Percentiles rank a stretch among this genome's conserved stretches.
These are phyloP conservation scores for Trypanosoma platydactyli DNA, from an alignment of 208 protist species.

Conservation along the genomic window DNA sequence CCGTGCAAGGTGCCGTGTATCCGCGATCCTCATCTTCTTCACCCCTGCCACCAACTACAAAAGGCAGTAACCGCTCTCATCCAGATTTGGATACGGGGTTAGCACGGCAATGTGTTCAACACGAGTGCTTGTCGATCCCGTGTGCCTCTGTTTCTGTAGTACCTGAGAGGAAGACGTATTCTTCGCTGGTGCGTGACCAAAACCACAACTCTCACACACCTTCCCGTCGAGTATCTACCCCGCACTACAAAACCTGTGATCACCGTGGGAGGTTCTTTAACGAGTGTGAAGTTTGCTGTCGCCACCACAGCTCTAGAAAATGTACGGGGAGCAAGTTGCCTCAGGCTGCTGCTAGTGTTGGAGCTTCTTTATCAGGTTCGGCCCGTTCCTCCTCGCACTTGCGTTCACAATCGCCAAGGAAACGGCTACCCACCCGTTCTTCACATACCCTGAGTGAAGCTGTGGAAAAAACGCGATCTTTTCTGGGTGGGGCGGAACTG, in stretches of 20 bases:
- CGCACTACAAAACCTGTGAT: constrained; percentile 8
- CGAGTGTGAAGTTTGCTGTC: constrained; percentile 20
- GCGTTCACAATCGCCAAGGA: not conserved
- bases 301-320: constrained; percentile 4
- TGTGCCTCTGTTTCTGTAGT: constrained; percentile 9
- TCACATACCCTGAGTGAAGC: too few species aligned
- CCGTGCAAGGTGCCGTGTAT: constrained; percentile 1
- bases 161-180: constrained; percentile 3
- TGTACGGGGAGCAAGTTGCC: not conserved
- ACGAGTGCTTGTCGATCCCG: not conserved
- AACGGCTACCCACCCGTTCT: too few species aligned
- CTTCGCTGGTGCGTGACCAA: constrained; percentile 9
- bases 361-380: not conserved
- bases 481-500: too few species aligned
- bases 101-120: not conserved
- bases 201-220: not conserved
- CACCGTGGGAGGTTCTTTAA: constrained; percentile 22
- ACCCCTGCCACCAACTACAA: not conserved
- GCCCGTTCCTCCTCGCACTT: not conserved
- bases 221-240: not conserved
- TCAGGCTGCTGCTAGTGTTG: not conserved
- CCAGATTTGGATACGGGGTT: not conserved
- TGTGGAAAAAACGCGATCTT: too few species aligned
- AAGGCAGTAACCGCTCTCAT: not conserved
- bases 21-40: constrained; percentile 13